Percentiles rank a stretch among this genome's conserved stretches.
Conservation (phyloP, 2,329 filamentous ascomycete species). For the Karstenula rhodostoma region DNA sequence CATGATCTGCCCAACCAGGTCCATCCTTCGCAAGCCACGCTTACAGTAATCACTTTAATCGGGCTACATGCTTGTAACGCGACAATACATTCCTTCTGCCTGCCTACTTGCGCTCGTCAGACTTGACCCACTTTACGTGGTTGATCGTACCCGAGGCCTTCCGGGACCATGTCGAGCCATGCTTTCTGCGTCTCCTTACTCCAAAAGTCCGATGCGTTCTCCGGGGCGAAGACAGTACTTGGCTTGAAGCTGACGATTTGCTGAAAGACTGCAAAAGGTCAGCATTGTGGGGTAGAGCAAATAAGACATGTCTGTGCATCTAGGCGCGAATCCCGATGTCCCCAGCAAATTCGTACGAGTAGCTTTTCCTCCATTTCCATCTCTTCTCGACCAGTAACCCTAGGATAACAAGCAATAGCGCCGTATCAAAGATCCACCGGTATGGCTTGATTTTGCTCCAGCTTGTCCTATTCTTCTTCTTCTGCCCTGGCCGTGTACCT, state of each 20-base stretch:
- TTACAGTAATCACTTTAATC: too few relatives aligned
- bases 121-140: slow-evolving; percentile 42
- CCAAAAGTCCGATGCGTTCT: slow-evolving; percentile 42
- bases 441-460: slow-evolving; percentile 28
- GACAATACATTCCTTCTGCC: too few relatives aligned
- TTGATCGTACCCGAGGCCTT: slow-evolving; percentile 45
- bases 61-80: too few relatives aligned
- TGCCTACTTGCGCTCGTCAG: slow-evolving; percentile 24
- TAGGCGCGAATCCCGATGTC: slow-evolving; percentile 45
- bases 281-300: neutral
- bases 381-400: slow-evolving; percentile 38
- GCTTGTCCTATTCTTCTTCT: slow-evolving; percentile 18
- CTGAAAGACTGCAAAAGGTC: slow-evolving; percentile 34
- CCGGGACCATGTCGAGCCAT: slow-evolving; percentile 45
- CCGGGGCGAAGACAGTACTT: slow-evolving; percentile 35
- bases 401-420: slow-evolving; percentile 37
- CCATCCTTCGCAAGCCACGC: too few relatives aligned
- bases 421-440: slow-evolving; percentile 41
- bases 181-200: slow-evolving; percentile 38
- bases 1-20: too few relatives aligned
- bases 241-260: slow-evolving; percentile 41
- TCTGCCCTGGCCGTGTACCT: slow-evolving; percentile 12
- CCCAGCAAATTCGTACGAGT: slow-evolving; percentile 36
- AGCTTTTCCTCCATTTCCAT: slow-evolving; percentile 24
- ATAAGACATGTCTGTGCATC: slow-evolving; percentile 22